phyloP scores from a whole-genome alignment of 225 moss, liverwort and hornwort species.

The Pleurozium schreberi region DNA sequence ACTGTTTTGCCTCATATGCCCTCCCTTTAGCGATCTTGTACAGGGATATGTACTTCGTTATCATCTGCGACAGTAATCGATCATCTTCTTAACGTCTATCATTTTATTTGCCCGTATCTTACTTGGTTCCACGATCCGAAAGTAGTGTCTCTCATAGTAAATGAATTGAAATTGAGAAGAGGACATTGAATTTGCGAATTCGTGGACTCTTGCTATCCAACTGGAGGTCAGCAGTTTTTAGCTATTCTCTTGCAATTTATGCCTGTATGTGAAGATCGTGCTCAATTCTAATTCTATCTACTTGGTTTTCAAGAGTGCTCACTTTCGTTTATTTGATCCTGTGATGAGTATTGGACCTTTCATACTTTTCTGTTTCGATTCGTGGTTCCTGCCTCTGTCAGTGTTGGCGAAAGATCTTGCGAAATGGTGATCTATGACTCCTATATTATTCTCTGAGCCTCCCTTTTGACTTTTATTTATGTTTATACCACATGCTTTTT shows the following conservation, averaged over 20 bases:
- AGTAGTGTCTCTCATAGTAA: background rate
- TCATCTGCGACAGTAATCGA: background rate
- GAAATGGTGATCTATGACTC: background rate
- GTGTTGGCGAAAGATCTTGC: background rate
- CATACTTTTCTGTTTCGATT: background rate
- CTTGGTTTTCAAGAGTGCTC: background rate
- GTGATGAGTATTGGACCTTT: background rate
- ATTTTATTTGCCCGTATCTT: background rate
- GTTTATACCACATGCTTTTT: background rate
- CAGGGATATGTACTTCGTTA: background rate
- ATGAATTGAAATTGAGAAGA: background rate
- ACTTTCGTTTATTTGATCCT: background rate
- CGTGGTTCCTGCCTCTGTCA: background rate
- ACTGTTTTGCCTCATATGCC: background rate
- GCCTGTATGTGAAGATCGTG: background rate
- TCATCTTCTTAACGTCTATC: background rate
- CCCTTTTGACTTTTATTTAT: background rate
- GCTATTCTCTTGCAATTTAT: background rate
- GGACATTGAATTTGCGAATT: constrained; percentile 19
- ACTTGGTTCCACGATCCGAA: background rate
- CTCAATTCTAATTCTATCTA: background rate
- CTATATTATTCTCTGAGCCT: background rate
- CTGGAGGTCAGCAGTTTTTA: constrained; percentile 27
- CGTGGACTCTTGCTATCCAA: constrained; percentile 53
- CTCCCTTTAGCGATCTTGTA: background rate